Evolutionary conservation across 2,329 filamentous ascomycete genomes (phyloP).

Genomic region (Pseudogymnoascus sp.): DNA sequence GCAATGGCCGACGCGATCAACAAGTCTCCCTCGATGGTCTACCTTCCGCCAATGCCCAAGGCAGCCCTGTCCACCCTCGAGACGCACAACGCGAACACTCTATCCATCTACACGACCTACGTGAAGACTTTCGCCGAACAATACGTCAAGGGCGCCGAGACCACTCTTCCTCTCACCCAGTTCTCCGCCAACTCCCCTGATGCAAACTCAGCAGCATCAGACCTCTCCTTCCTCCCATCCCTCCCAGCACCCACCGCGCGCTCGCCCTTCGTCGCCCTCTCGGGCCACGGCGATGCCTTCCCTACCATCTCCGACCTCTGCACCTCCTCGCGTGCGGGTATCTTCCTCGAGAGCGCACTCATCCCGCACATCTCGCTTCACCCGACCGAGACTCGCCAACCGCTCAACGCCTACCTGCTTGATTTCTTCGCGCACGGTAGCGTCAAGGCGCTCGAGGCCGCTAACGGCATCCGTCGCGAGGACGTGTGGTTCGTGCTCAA

Average conservation of each 20-base stretch:
- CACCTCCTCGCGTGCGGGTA: conserved; percentile 52
- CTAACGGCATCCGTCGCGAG: conserved; percentile 57
- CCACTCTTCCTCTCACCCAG: conserved; percentile 24
- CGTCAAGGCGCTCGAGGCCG: conserved; percentile 47
- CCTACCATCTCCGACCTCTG: conserved; percentile 59
- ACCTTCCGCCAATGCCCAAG: conserved; percentile 55
- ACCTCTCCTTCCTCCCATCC: conserved; percentile 19
- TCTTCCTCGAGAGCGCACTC: conserved; percentile 68
- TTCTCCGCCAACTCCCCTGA: conserved; percentile 15
- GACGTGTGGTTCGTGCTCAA: conserved; percentile 70
- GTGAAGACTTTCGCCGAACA: conserved; percentile 61
- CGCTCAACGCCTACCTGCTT: conserved; percentile 60
- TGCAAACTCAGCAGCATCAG: conserved; percentile 9
- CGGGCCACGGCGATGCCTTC: conserved; percentile 58
- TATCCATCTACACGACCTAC: conserved; percentile 60
- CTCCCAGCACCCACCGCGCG: conserved; percentile 42
- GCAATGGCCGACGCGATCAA: conserved; percentile 42
- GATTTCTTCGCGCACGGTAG: conserved; percentile 74
- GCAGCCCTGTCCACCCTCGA: conserved; percentile 48
- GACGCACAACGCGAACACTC: conserved; percentile 56
- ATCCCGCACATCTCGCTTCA: conserved; percentile 60
- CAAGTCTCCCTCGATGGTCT: conserved; percentile 53
- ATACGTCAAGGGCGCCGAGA: conserved; percentile 34
- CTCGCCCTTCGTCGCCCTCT: conserved; percentile 65
- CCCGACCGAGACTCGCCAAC: conserved; percentile 43